Percentiles rank a stretch among this genome's conserved stretches.
Conservation (phyloP, 2,329 filamentous ascomycete species). For the Cytospora paraplurivora region DNA sequence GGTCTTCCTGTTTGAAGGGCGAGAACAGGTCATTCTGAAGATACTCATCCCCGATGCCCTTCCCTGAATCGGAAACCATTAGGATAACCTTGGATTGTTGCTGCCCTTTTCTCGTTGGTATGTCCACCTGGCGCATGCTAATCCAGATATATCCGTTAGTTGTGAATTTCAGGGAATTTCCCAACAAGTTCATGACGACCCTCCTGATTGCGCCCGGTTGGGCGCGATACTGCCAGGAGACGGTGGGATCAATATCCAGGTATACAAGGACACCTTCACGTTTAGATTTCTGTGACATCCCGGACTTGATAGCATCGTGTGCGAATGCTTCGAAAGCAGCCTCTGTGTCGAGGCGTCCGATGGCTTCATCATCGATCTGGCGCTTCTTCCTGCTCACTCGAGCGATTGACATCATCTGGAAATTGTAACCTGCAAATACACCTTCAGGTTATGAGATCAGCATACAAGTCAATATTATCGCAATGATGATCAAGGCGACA, state of each 20-base stretch:
- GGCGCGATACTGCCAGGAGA: conserved; percentile 52
- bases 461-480: no score
- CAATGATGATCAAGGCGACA: not conserved
- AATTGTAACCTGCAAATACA: conserved; percentile 40
- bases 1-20: conserved; percentile 66
- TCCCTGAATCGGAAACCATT: conserved; percentile 64
- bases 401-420: conserved; percentile 29
- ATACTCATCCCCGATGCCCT: conserved; percentile 66
- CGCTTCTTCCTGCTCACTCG: conserved; percentile 10
- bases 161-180: conserved; percentile 57
- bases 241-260: conserved; percentile 46
- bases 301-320: not conserved
- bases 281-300: not conserved
- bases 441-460: not conserved
- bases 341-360: conserved; percentile 6
- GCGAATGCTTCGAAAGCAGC: conserved; percentile 13
- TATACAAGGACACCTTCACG: conserved; percentile 39
- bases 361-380: not conserved
- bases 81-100: conserved; percentile 38
- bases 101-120: not conserved
- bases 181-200: conserved; percentile 58
- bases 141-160: conserved; percentile 34
- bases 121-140: conserved; percentile 25
- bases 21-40: conserved; percentile 61
- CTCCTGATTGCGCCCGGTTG: conserved; percentile 52